Evolutionary conservation across 768 basidiomycete species (phyloP).

Genomic region (Trametes meyenii): DNA sequence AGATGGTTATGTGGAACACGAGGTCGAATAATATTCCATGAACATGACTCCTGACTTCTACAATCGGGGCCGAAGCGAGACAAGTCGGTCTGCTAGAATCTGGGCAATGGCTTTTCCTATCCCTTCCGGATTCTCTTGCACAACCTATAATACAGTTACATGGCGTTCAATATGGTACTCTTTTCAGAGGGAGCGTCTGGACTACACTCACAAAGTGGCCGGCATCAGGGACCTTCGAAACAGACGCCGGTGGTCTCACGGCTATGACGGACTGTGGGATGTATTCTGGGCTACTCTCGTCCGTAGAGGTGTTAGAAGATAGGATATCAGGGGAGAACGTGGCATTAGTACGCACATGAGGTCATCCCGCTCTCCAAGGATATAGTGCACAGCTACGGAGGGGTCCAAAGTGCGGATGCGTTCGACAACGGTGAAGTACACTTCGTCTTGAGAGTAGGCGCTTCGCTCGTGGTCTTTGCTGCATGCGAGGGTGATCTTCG

Average conservation of each 20-base stretch:
- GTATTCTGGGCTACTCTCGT: too few species aligned
- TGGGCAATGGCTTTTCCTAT: conserved; percentile 3
- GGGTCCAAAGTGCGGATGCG: conserved; percentile 12
- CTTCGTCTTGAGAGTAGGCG: conserved; percentile 7
- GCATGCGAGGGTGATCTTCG: conserved; percentile 13
- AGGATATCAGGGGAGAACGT: too few species aligned
- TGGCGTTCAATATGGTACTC: not conserved
- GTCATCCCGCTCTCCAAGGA: conserved; percentile 16
- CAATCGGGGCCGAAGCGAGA: too few species aligned
- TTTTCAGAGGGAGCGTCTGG: not conserved
- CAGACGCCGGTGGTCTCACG: not conserved
- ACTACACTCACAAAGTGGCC: conserved; percentile 11
- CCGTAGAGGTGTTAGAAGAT: too few species aligned
- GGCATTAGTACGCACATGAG: conserved; percentile 19
- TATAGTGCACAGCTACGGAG: conserved; percentile 10
- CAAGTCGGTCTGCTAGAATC: conserved; percentile 3
- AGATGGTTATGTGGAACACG: too few species aligned
- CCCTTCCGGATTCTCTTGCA: conserved; percentile 15
- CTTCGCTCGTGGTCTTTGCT: conserved; percentile 14
- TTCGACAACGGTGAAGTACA: conserved; percentile 19
- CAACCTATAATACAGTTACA: not conserved
- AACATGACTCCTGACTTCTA: too few species aligned
- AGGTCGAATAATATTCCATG: too few species aligned
- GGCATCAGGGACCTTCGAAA: conserved; percentile 6
- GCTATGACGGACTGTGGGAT: conserved; percentile 5